A percentile compares a stretch with the other conserved stretches of the same genome.
Evolutionary conservation across 106 monocot genomes (phyloP).

Genomic region (Acorus gramineus): DNA sequence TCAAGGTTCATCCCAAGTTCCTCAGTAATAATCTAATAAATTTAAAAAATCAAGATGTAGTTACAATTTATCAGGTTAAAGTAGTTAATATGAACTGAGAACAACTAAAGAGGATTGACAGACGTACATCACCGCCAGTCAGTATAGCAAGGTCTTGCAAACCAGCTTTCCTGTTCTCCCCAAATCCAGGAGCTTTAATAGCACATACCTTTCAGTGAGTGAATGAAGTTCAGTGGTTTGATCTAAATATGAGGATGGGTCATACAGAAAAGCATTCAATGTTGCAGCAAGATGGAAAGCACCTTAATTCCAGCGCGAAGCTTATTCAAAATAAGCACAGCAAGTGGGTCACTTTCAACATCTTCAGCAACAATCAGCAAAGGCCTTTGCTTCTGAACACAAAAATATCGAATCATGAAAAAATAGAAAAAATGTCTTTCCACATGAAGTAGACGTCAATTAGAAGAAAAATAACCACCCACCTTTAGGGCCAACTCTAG

Average conservation of each 20-base stretch:
- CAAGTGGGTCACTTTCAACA: constrained; percentile 73
- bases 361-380: constrained; percentile 76
- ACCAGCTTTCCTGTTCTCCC: constrained; percentile 73
- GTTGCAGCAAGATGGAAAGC: neutral
- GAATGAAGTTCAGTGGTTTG: neutral
- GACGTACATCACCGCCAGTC: constrained; percentile 71
- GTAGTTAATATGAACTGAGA: neutral
- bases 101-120: neutral
- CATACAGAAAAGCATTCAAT: neutral
- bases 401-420: neutral
- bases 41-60: neutral
- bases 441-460: neutral
- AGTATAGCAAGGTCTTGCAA: constrained; percentile 79
- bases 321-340: constrained; percentile 79
- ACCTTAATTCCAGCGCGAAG: constrained; percentile 86
- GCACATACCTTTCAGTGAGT: constrained; percentile 58
- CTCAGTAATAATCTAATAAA: constrained; percentile 68
- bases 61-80: neutral
- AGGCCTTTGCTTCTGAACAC: constrained; percentile 74
- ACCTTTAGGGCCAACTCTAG: constrained; percentile 77
- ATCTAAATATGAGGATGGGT: neutral
- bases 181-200: constrained; percentile 96
- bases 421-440: neutral
- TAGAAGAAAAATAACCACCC: neutral
- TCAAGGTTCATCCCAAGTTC: constrained; percentile 99